A percentile compares a stretch with the other conserved stretches of the same genome.
These are phyloP conservation scores for Persicaria maculosa DNA, from an alignment of 148 eudicot species.

Conservation along the genomic window DNA sequence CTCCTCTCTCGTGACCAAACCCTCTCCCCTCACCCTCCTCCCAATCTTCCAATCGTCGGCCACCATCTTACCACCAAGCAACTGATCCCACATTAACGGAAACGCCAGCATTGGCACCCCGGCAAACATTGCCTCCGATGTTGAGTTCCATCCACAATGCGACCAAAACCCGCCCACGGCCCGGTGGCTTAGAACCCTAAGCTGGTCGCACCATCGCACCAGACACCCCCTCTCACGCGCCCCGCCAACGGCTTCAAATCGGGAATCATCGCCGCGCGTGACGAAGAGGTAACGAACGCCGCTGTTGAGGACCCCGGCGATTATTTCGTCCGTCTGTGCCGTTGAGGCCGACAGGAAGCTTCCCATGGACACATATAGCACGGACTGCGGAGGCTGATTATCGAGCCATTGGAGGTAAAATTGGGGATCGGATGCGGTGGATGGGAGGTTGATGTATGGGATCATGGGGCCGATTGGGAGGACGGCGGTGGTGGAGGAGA, in stretches of 20 bases:
- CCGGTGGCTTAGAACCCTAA: slow-evolving; percentile 3
- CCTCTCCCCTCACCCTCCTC: slow-evolving; percentile 1
- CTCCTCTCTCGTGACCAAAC: background rate
- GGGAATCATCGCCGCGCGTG: background rate
- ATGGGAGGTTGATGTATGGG: slow-evolving; percentile 31
- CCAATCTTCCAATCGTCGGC: slow-evolving; percentile 1
- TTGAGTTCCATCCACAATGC: slow-evolving; percentile 9
- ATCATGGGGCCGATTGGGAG: slow-evolving; percentile 44
- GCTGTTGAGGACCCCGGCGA: background rate
- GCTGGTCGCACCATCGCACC: slow-evolving; percentile 7
- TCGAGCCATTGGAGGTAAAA: slow-evolving; percentile 41
- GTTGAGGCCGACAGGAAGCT: slow-evolving; percentile 8
- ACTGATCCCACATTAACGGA: background rate
- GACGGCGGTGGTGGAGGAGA: slow-evolving; percentile 26
- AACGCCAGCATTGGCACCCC: slow-evolving; percentile 2
- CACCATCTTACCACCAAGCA: background rate
- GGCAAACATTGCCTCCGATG: slow-evolving; percentile 2
- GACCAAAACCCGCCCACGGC: slow-evolving; percentile 7
- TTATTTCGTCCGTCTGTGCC: background rate
- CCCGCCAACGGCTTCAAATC: background rate
- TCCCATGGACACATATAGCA: slow-evolving; percentile 4
- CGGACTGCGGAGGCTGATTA: slow-evolving; percentile 21
- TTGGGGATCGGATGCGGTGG: background rate
- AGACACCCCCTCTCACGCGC: background rate
- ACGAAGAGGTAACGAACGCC: slow-evolving; percentile 4